These are phyloP conservation scores for Sinapis alba DNA, from an alignment of 441 rosid genomes.

Conservation along the genomic window DNA sequence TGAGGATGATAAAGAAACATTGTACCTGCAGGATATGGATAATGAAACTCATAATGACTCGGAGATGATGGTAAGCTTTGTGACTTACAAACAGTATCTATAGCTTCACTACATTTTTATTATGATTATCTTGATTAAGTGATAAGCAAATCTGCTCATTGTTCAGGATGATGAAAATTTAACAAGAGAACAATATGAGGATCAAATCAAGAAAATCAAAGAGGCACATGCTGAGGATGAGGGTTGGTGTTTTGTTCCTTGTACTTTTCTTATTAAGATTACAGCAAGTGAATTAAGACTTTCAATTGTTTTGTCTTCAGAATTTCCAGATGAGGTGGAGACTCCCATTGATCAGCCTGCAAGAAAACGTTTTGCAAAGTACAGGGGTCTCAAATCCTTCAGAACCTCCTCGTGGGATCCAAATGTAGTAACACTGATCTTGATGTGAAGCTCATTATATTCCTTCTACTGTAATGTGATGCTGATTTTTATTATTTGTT, in stretches of 20 bases:
- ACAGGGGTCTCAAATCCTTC: constrained; percentile 93
- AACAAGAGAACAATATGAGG: constrained; percentile 84
- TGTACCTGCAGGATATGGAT: constrained; percentile 63
- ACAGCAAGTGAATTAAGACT: not conserved
- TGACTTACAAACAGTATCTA: not conserved
- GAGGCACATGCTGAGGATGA: constrained; percentile 94
- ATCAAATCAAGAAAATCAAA: constrained; percentile 78
- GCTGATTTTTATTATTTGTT: constrained; percentile 3
- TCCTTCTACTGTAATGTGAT: not conserved
- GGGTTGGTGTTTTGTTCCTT: constrained; percentile 48
- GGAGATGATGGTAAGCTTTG: constrained; percentile 71
- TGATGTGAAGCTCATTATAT: constrained; percentile 20
- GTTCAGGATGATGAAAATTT: constrained; percentile 84
- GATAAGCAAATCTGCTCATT: constrained; percentile 22
- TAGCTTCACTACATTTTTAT: not conserved
- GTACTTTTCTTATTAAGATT: constrained; percentile 5
- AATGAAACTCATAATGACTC: constrained; percentile 83
- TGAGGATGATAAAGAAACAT: constrained; percentile 72
- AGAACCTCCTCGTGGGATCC: constrained; percentile 99
- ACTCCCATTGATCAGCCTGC: constrained; percentile 89
- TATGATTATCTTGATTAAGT: not conserved
- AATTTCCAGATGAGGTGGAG: constrained; percentile 97
- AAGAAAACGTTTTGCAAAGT: constrained; percentile 88
- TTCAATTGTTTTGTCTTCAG: constrained; percentile 47
- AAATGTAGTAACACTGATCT: constrained; percentile 54